Conservation (phyloP, 371 early-diverging fungal genomes). For the Pancytospora philotis region DNA sequence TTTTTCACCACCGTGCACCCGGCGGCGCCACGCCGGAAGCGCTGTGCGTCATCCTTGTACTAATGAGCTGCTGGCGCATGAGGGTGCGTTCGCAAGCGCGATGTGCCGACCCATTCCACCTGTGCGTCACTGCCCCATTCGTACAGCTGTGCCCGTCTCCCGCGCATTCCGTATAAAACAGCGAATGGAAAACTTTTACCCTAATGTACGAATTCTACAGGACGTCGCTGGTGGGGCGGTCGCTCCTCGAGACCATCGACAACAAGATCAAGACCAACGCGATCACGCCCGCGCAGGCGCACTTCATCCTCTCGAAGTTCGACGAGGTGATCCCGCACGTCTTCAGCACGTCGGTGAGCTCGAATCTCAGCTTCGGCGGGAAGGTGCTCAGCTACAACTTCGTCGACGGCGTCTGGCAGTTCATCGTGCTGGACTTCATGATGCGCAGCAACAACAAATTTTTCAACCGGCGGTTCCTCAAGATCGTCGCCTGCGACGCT, state of each 20-base stretch:
- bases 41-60: no score
- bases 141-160: no score
- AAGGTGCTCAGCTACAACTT: slow-evolving; percentile 54
- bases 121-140: no score
- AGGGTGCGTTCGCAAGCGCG: no score
- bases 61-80: no score
- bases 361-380: slow-evolving; percentile 58
- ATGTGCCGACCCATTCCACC: no score
- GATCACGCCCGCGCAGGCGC: slow-evolving; percentile 57
- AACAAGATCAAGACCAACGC: slow-evolving; percentile 53
- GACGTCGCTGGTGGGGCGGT: slow-evolving; percentile 56
- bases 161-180: no score
- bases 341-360: slow-evolving; percentile 55
- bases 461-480: slow-evolving; percentile 46
- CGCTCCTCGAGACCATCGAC: slow-evolving; percentile 57
- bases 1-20: no score
- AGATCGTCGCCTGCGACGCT: slow-evolving; percentile 60
- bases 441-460: slow-evolving; percentile 58
- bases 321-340: slow-evolving; percentile 54
- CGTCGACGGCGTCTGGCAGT: slow-evolving; percentile 61
- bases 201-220: slow-evolving; percentile 59
- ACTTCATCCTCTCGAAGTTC: slow-evolving; percentile 52
- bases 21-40: no score
- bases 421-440: slow-evolving; percentile 56
- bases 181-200: slow-evolving; percentile 20